Percentiles rank a stretch among this genome's conserved stretches.
phyloP scores from a whole-genome alignment of 768 basidiomycete genomes.

The Leccinum incarnatum region DNA sequence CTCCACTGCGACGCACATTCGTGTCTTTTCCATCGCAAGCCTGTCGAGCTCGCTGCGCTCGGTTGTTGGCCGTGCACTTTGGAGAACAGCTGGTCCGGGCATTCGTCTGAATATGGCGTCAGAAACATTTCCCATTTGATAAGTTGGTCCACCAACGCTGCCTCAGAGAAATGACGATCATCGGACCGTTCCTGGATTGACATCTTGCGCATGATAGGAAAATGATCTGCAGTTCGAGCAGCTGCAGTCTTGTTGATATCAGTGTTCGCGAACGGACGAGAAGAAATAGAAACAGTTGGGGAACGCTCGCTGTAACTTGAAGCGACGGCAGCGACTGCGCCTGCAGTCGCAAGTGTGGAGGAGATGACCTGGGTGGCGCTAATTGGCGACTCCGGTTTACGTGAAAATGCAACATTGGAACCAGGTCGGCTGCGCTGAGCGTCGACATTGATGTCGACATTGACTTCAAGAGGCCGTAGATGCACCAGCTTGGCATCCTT shows the following conservation, averaged over 20 bases:
- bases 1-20: background rate
- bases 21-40: background rate
- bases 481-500: background rate
- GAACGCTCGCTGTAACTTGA: background rate
- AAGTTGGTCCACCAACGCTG: conserved; percentile 6
- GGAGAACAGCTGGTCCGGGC: background rate
- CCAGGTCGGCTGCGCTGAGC: background rate
- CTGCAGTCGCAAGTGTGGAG: background rate
- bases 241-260: background rate
- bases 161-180: background rate
- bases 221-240: background rate
- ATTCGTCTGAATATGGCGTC: conserved; percentile 7
- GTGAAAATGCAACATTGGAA: background rate
- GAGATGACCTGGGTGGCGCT: background rate
- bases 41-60: background rate
- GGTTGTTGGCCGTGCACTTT: background rate
- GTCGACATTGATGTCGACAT: background rate
- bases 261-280: background rate
- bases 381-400: background rate
- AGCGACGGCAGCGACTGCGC: background rate
- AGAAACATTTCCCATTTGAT: background rate
- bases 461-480: background rate
- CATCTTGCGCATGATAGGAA: background rate
- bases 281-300: background rate
- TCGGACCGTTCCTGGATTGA: background rate